Evolutionary conservation across 2,329 filamentous ascomycete species (phyloP), one percentile per base, ranked within the genome.

Genomic region (Xylaria sp.): DNA sequence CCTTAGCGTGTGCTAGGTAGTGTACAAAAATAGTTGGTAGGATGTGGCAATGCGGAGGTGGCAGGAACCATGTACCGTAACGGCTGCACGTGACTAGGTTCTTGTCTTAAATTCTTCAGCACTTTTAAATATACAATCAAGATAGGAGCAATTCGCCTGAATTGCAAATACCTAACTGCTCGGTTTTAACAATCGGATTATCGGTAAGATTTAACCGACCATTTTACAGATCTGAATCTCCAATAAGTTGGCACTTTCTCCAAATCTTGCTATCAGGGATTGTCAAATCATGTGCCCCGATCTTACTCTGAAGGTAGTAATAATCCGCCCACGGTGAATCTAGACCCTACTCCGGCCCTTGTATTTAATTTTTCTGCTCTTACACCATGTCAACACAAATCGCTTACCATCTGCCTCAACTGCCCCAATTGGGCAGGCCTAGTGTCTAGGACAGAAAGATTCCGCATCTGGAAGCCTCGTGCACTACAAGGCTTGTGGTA

Each of bases 181-280:
- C 20, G n/a, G 13, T 15, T 25, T 20, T 20, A 36, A 22, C 10
- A 27, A 44, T 61, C 47, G 25, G 36, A 10, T 27, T 11, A n/a
- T n/a, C n/a, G n/a, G n/a, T n/a, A n/a, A 39, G 50, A 56, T 55
- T 49, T 39, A 33, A 49, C 50, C 42, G 50, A 49, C 27, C 20
- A 31, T 4, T 54, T 53, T 29, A 31, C 13, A 55, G 22, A 42
- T 36, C 36, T 36, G 9, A 27, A 25, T 62, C 60, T 61, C 50
- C 59, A 61, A 54, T 31, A 38, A 13, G 15, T 27, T 29, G 31
- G 31, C 27, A n/a, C 4, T 11, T 57, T 57, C 60, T 22, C 60
- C 60, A 63, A 63, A 25, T 11, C 27, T 22, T 20, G 36, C n/a
- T 20, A n/a, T 11, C 38, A 50, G 60, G 60, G 42, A 63, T 56